phyloP scores from a whole-genome alignment of 2,329 filamentous ascomycete species.

The Sporothrix pseudoabietina region DNA sequence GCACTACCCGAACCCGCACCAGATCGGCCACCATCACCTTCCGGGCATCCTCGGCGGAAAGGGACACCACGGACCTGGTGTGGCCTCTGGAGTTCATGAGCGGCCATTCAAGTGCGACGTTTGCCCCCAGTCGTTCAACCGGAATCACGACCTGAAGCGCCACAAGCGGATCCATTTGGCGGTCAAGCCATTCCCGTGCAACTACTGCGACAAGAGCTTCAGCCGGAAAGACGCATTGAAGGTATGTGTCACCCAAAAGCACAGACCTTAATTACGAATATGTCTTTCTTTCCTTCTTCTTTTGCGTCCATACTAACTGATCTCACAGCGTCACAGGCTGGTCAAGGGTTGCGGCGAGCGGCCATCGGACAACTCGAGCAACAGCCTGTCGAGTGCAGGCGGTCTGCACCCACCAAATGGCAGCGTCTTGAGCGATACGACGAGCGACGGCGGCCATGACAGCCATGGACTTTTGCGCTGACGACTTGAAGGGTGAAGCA shows the following conservation, averaged over 20 bases:
- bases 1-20: conserved; percentile 44
- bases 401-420: conserved; percentile 19
- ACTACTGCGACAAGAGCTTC: conserved; percentile 92
- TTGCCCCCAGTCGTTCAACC: conserved; percentile 90
- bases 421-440: conserved; percentile 27
- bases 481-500: not conserved
- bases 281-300: not conserved
- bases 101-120: conserved; percentile 93
- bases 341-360: conserved; percentile 64
- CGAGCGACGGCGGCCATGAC: conserved; percentile 28
- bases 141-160: conserved; percentile 93
- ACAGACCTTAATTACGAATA: not conserved
- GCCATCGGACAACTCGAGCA: conserved; percentile 8
- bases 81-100: conserved; percentile 58
- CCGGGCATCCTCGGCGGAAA: conserved; percentile 55
- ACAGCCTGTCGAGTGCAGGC: not conserved
- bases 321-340: conserved; percentile 58
- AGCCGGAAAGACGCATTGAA: conserved; percentile 95
- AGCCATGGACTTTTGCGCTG: conserved; percentile 22
- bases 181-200: conserved; percentile 93
- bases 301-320: conserved; percentile 1
- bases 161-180: conserved; percentile 94
- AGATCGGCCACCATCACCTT: conserved; percentile 49
- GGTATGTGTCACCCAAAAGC: conserved; percentile 57
- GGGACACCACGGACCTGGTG: conserved; percentile 38